phyloP scores from a whole-genome alignment of 2,329 filamentous ascomycete genomes.

The Geosmithia morbida region DNA sequence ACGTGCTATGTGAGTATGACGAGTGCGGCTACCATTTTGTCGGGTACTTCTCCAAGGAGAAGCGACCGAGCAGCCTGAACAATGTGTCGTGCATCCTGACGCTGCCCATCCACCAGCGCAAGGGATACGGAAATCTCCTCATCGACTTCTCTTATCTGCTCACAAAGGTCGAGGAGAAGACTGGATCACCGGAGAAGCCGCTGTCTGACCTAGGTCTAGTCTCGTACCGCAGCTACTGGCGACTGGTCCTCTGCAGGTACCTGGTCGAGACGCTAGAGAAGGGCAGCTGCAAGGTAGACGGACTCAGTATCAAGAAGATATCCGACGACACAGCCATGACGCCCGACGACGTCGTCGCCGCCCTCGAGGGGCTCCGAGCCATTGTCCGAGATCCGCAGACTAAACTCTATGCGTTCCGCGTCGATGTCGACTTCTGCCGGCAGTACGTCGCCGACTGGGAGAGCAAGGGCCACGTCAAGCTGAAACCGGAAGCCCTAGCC shows the following conservation, averaged over 20 bases:
- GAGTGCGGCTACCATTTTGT: constrained; percentile 90
- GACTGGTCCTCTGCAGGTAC: constrained; percentile 74
- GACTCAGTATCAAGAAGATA: constrained; percentile 50
- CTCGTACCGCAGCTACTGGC: constrained; percentile 96
- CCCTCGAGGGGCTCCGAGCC: constrained; percentile 76
- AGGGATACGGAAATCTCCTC: constrained; percentile 89
- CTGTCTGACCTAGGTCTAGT: constrained; percentile 96
- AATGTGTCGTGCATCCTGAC: constrained; percentile 97
- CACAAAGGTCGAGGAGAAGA: constrained; percentile 84
- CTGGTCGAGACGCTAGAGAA: constrained; percentile 38
- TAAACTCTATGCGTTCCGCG: constrained; percentile 73
- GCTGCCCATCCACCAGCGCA: constrained; percentile 88
- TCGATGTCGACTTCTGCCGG: constrained; percentile 74
- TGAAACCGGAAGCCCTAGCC: constrained; percentile 66
- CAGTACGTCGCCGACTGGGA: constrained; percentile 86
- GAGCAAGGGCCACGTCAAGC: constrained; percentile 70
- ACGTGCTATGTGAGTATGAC: constrained; percentile 90
- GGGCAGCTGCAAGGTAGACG: constrained; percentile 21
- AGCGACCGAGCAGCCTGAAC: constrained; percentile 84
- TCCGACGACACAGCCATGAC: constrained; percentile 92
- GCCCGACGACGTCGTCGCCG: constrained; percentile 88
- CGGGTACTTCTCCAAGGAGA: constrained; percentile 99
- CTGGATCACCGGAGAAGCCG: constrained; percentile 91
- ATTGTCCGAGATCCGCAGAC: constrained; percentile 83
- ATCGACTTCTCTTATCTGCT: constrained; percentile 98